Percentiles rank a stretch among this genome's conserved stretches.
phyloP scores from a whole-genome alignment of 2,329 filamentous ascomycete genomes.

The Remersonia thermophila region DNA sequence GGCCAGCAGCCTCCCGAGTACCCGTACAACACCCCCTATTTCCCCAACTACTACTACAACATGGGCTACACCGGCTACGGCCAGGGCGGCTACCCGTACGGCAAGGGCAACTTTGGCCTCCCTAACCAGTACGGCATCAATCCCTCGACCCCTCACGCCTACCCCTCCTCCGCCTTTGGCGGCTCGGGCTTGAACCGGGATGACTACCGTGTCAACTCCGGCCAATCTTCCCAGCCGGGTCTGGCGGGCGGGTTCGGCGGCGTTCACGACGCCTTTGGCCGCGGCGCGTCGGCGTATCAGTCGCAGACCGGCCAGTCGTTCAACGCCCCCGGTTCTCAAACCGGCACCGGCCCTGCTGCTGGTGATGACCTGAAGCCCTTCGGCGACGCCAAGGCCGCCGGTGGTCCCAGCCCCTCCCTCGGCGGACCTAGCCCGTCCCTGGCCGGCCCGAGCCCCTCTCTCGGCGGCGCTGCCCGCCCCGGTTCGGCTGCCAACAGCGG shows the following conservation, averaged over 20 bases:
- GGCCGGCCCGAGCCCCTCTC: slow-evolving; percentile 41
- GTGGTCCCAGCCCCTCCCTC: slow-evolving; percentile 45
- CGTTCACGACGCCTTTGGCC: slow-evolving; percentile 43
- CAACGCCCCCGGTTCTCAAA: slow-evolving; percentile 36
- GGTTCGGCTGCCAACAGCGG: slow-evolving; percentile 45
- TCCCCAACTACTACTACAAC: slow-evolving; percentile 41
- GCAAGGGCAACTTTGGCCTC: slow-evolving; percentile 40
- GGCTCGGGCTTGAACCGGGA: slow-evolving; percentile 40
- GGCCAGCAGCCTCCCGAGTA: slow-evolving; percentile 33
- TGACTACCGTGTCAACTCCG: slow-evolving; percentile 40
- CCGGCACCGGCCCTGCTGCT: slow-evolving; percentile 28
- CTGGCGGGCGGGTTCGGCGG: slow-evolving; percentile 40
- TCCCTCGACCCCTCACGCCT: slow-evolving; percentile 45
- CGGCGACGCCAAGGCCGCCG: slow-evolving; percentile 40
- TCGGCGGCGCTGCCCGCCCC: slow-evolving; percentile 42
- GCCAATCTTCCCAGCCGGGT: slow-evolving; percentile 37
- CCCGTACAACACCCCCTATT: slow-evolving; percentile 49
- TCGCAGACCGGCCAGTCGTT: slow-evolving; percentile 43
- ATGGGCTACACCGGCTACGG: slow-evolving; percentile 40
- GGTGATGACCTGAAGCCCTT: slow-evolving; percentile 48
- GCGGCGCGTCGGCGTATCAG: slow-evolving; percentile 41
- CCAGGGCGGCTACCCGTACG: slow-evolving; percentile 43
- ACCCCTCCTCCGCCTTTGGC: slow-evolving; percentile 41
- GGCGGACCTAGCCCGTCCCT: slow-evolving; percentile 26
- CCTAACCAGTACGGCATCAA: slow-evolving; percentile 43